Base-by-base conservation (phyloP, 495 filamentous ascomycete genomes). In the Sordaria brevicollis region DNA sequence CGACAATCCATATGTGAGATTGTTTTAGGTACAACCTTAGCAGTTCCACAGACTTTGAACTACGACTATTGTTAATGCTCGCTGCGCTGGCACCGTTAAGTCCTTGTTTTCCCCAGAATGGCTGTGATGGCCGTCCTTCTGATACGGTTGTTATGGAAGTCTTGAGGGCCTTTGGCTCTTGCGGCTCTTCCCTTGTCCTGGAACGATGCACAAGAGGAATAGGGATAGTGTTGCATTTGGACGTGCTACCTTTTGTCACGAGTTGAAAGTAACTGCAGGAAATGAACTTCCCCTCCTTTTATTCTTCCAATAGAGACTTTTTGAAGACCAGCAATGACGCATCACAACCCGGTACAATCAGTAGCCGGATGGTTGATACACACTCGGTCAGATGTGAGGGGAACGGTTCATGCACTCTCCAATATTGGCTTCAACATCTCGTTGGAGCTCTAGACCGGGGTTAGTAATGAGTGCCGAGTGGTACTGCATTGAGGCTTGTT, bases 51-150 rank as follows among this genome's bases (percentile, higher is more conserved):
- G 39, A 36, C 35, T n/a, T n/a, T n/a, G n/a, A n/a, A n/a, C n/a
- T n/a, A n/a, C n/a, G n/a, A n/a, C n/a, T n/a, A n/a, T n/a, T n/a
- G n/a, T n/a, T n/a, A n/a, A n/a, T n/a, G n/a, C n/a, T n/a, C n/a
- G n/a, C n/a, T n/a, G n/a, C n/a, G n/a, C n/a, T n/a, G n/a, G n/a
- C n/a, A n/a, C n/a, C n/a, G n/a, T n/a, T n/a, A n/a, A n/a, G n/a
- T n/a, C 11, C 0, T 25, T 49, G 5, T 25, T 5, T 0, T n/a
- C 7, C 0, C 17, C 3, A n/a, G n/a, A n/a, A n/a, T 43, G 0
- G n/a, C 21, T 10, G 39, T 1, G 21, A 43, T 10, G n/a, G 25
- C 13, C 19, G 0, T 25, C 19, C 13, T 11, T 25, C 1, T 19
- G 4, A 11, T 8, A 2, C n/a, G 41, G 8, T 21, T 43, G n/a